These are phyloP conservation scores for Ascoidea asiatica DNA, from an alignment of 805 yeast genomes.

Conservation along the genomic window DNA sequence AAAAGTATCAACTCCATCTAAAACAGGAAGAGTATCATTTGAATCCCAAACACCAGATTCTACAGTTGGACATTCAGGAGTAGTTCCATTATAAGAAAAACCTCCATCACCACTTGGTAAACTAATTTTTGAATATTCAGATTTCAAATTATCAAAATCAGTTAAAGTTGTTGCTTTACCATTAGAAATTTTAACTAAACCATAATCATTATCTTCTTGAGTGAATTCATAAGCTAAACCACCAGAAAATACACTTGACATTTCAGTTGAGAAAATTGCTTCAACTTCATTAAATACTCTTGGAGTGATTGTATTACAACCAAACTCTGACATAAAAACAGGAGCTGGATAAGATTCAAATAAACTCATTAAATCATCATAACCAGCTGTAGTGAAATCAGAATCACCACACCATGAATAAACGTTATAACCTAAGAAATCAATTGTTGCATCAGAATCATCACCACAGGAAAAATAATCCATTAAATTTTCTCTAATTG, in stretches of 20 bases:
- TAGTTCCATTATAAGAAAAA: constrained; percentile 21
- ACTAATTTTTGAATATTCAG: constrained; percentile 25
- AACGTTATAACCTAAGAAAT: constrained; percentile 86
- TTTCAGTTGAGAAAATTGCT: constrained; percentile 58
- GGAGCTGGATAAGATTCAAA: constrained; percentile 69
- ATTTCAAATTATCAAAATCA: constrained; percentile 42
- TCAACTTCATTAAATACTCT: constrained; percentile 75
- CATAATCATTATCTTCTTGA: constrained; percentile 65
- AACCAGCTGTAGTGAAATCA: constrained; percentile 56
- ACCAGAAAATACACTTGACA: constrained; percentile 84
- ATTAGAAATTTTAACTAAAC: constrained; percentile 52
- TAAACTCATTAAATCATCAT: constrained; percentile 47
- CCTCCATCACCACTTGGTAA: constrained; percentile 42
- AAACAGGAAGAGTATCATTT: constrained; percentile 54
- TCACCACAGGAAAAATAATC: constrained; percentile 82
- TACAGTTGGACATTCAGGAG: constrained; percentile 33
- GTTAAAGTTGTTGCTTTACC: constrained; percentile 18
- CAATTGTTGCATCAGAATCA: constrained; percentile 64
- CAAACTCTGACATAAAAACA: constrained; percentile 73
- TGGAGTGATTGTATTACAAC: constrained; percentile 58
- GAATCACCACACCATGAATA: constrained; percentile 91
- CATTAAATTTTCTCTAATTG: constrained; percentile 60
- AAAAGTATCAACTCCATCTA: constrained; percentile 57
- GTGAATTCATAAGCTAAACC: constrained; percentile 89
- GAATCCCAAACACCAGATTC: constrained; percentile 52